Evolutionary conservation across 1,284 basidiomycete species (phyloP), one percentile per base, ranked within the genome.

Genomic region (Ceratobasidium sp.): DNA sequence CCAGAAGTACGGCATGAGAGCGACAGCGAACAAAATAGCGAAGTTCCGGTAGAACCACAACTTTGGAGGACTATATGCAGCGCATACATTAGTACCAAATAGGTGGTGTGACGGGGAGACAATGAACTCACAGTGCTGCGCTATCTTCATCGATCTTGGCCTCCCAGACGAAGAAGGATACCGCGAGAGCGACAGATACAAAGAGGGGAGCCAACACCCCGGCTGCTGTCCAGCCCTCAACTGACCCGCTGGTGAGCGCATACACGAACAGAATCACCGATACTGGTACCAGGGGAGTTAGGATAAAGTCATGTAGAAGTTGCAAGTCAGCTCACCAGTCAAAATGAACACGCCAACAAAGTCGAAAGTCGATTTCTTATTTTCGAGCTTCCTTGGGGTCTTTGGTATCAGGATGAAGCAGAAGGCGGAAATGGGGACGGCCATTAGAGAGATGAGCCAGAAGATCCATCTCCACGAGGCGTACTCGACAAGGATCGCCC

Each of bases 381-480:
- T 76, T 48, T 60, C 27, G 41, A 36, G 22, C 27, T 17, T 29
- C 27, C 45, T 54, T 36, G 6, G 62, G 22, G 17, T 80, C 5
- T 79, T 65, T 1, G 84, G 84, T 15, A 84, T 81, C 72, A 84
- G 76, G 72, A 85, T 75, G 7, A 84, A 17, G 76, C 82, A 83
- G 8, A 82, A 2, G 17, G 74, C 62, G 7, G 84, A 81, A 51
- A 86, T 81, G 14, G 83, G 81, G 50, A 84, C 74, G 60, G 82
- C 81, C 31, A 86, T 77, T 5, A 85, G 76, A 1, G 84, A 82
- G 44, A 83, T 80, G 75, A 85, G 83, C 84, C 84, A 87, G 77
- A 87, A 87, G 6, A 86, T 80, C 86, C 86, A 87, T 22, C 79
- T 80, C 79, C 83, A 87, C 19, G 82, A 84, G 4, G 83, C 81